Evolutionary conservation across 2,329 filamentous ascomycete species (phyloP).

Genomic region (Macrophomina phaseolina): DNA sequence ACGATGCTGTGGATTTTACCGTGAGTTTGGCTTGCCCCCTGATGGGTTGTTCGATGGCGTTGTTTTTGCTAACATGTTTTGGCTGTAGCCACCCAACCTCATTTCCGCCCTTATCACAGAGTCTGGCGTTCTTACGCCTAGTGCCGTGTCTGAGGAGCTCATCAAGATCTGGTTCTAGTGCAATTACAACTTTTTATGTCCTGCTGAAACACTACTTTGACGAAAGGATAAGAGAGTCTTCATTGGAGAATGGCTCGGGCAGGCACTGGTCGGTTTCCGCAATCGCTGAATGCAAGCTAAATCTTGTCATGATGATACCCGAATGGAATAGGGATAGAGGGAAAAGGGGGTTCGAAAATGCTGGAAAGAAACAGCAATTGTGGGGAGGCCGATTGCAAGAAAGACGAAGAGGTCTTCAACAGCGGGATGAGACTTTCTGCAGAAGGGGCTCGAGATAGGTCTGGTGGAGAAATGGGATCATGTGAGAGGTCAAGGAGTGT

Average conservation of each 20-base stretch:
- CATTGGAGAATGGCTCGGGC: too few relatives aligned
- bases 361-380: neutral
- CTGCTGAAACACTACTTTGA: neutral
- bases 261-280: too few relatives aligned
- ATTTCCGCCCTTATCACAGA: slow-evolving; percentile 79
- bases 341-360: too few relatives aligned
- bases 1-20: slow-evolving; percentile 72
- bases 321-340: neutral
- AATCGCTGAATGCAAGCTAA: too few relatives aligned
- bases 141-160: slow-evolving; percentile 72
- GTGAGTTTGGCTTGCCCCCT: slow-evolving; percentile 49
- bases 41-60: neutral
- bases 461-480: too few relatives aligned
- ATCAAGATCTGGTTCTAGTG: slow-evolving; percentile 64
- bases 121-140: slow-evolving; percentile 72
- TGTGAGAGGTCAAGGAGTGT: too few relatives aligned
- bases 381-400: neutral
- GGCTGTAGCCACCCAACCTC: slow-evolving; percentile 65
- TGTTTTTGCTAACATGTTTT: neutral
- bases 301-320: neutral
- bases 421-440: too few relatives aligned
- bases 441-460: too few relatives aligned
- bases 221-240: neutral
- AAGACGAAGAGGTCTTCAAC: too few relatives aligned
- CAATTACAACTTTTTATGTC: neutral